These are phyloP conservation scores for Chalciporus sphaerocephalus DNA, from an alignment of 768 basidiomycete genomes.

Conservation along the genomic window DNA sequence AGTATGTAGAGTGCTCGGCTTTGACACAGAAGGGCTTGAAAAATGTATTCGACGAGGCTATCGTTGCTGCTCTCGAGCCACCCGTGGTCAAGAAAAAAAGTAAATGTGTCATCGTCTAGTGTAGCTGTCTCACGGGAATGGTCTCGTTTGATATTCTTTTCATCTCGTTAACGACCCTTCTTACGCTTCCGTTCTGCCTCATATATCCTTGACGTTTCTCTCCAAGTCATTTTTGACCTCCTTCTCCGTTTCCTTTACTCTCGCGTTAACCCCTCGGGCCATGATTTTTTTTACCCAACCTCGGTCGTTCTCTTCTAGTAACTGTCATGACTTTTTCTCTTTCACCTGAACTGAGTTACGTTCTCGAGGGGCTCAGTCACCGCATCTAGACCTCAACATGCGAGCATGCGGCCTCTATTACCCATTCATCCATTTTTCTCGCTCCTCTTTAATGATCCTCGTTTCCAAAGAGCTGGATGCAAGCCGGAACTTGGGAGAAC, in stretches of 20 bases:
- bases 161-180: conserved; percentile 34
- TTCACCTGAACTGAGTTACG: conserved; percentile 25
- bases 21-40: conserved; percentile 99
- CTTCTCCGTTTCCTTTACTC: conserved; percentile 8
- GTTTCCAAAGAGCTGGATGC: neutral
- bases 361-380: conserved; percentile 21
- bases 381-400: conserved; percentile 22
- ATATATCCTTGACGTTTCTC: conserved; percentile 35
- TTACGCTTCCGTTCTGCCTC: conserved; percentile 30
- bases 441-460: conserved; percentile 1
- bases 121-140: conserved; percentile 27
- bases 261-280: conserved; percentile 22
- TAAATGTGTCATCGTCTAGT: conserved; percentile 84
- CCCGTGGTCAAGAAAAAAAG: conserved; percentile 80
- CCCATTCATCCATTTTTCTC: conserved; percentile 4
- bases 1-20: conserved; percentile 98
- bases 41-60: conserved; percentile 99
- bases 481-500: neutral
- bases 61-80: conserved; percentile 97
- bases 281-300: conserved; percentile 25
- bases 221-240: conserved; percentile 19
- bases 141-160: conserved; percentile 27
- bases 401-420: conserved; percentile 21
- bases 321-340: conserved; percentile 15
- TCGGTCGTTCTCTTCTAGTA: conserved; percentile 18